A percentile compares a stretch with the other conserved stretches of the same genome.
Evolutionary conservation across 73 alveolate genomes (phyloP).

Genomic region (Tetrahymena thermophila): DNA sequence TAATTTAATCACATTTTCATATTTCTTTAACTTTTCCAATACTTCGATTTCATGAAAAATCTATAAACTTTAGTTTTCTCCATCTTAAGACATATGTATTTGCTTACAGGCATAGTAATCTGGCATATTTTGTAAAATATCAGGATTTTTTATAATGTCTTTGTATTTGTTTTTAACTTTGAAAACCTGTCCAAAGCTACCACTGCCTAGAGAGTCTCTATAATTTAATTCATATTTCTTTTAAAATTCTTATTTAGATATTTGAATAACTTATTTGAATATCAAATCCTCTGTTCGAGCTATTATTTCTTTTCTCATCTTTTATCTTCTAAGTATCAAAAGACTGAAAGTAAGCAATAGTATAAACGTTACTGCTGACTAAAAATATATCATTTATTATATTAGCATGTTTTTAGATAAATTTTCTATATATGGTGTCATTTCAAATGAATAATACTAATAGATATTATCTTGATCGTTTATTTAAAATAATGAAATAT

Average conservation of each 20-base stretch:
- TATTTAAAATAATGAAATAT: too few relatives aligned
- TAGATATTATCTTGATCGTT: too few relatives aligned
- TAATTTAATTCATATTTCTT: too few relatives aligned
- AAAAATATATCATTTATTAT: too few relatives aligned
- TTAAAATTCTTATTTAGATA: background rate
- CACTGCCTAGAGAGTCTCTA: background rate
- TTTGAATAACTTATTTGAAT: too few relatives aligned
- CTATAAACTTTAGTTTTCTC: too few relatives aligned
- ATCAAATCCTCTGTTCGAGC: background rate
- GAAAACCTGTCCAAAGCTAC: background rate
- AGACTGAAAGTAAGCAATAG: background rate
- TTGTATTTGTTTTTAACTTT: background rate
- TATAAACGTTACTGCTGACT: background rate
- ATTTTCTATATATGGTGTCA: too few relatives aligned
- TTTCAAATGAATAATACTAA: too few relatives aligned
- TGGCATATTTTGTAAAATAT: background rate
- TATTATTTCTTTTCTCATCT: background rate
- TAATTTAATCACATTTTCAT: background rate
- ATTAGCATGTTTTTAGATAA: too few relatives aligned
- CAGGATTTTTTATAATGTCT: background rate
- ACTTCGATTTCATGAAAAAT: background rate
- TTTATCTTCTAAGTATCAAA: background rate
- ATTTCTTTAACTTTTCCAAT: background rate
- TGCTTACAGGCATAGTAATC: background rate
- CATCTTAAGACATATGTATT: background rate